These are phyloP conservation scores for Aspergillus glaucus DNA, from an alignment of 2,329 filamentous ascomycete genomes.

Conservation along the genomic window DNA sequence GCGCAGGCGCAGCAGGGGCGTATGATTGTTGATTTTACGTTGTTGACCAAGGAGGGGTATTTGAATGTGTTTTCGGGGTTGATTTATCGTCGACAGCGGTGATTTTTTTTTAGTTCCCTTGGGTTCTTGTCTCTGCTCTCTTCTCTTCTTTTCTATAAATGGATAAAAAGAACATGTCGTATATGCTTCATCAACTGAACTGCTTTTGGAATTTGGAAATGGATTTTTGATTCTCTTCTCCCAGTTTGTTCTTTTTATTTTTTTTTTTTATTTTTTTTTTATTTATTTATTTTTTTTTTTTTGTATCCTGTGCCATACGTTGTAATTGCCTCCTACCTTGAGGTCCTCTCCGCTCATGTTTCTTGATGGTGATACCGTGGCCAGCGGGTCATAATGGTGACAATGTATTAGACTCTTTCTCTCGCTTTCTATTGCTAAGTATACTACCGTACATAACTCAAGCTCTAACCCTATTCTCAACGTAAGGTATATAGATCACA, in stretches of 20 bases:
- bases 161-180: not conserved
- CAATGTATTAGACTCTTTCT: no score
- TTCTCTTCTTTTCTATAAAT: slow-evolving; percentile 1
- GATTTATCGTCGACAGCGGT: slow-evolving; percentile 27
- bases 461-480: no score
- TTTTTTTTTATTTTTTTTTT: slow-evolving; percentile 2
- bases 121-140: not conserved
- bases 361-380: no score
- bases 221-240: not conserved
- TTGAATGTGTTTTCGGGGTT: slow-evolving; percentile 35
- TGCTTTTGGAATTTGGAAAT: not conserved
- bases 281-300: slow-evolving; percentile 1
- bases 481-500: not conserved
- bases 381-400: no score
- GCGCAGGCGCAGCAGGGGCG: slow-evolving; percentile 26
- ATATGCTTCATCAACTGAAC: not conserved
- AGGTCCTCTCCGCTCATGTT: not conserved
- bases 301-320: slow-evolving; percentile 1
- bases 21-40: slow-evolving; percentile 34
- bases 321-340: no score
- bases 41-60: slow-evolving; percentile 37
- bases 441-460: no score
- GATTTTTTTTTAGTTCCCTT: not conserved
- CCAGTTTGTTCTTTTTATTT: not conserved
- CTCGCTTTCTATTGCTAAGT: no score